A percentile compares a stretch with the other conserved stretches of the same genome.
Conservation (phyloP, 1,139 yeast species). For the Zhuliangozyma parablackwelliae region DNA sequence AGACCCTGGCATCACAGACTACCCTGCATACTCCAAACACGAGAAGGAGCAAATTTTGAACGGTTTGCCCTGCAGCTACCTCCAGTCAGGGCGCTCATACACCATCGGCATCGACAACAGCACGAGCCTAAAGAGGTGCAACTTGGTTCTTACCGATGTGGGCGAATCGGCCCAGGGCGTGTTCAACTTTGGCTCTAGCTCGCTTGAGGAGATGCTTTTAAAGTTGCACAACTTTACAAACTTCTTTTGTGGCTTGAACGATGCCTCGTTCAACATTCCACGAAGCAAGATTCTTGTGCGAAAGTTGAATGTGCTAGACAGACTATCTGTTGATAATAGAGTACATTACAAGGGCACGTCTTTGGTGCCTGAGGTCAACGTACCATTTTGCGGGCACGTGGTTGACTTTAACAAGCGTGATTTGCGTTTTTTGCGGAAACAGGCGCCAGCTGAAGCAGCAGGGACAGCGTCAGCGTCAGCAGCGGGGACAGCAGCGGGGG, state of each 20-base stretch:
- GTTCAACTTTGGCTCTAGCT: slow-evolving; percentile 3
- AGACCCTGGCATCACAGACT: too few relatives aligned
- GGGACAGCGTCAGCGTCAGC: too few relatives aligned
- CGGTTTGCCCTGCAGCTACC: slow-evolving; percentile 14
- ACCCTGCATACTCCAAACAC: neutral
- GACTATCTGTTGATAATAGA: slow-evolving; percentile 9
- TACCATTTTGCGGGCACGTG: slow-evolving; percentile 23
- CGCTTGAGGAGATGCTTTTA: slow-evolving; percentile 8
- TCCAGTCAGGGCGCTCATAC: slow-evolving; percentile 13
- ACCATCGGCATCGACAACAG: slow-evolving; percentile 2
- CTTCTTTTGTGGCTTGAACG: slow-evolving; percentile 11
- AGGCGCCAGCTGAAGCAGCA: slow-evolving; percentile 2
- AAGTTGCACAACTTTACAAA: slow-evolving; percentile 13
- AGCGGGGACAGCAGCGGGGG: slow-evolving; percentile 6
- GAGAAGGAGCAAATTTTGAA: slow-evolving; percentile 19
- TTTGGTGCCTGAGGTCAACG: neutral
- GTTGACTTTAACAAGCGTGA: slow-evolving; percentile 36
- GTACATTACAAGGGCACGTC: slow-evolving; percentile 3
- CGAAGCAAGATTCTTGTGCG: slow-evolving; percentile 9
- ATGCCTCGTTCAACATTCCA: slow-evolving; percentile 7
- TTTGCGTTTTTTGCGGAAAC: slow-evolving; percentile 23
- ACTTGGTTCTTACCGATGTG: slow-evolving; percentile 9
- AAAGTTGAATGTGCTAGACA: slow-evolving; percentile 12
- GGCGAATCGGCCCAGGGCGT: slow-evolving; percentile 6
- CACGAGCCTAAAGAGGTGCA: slow-evolving; percentile 3